Conservation (phyloP, 1,139 yeast species). For the Suhomyces bolitotheri region DNA sequence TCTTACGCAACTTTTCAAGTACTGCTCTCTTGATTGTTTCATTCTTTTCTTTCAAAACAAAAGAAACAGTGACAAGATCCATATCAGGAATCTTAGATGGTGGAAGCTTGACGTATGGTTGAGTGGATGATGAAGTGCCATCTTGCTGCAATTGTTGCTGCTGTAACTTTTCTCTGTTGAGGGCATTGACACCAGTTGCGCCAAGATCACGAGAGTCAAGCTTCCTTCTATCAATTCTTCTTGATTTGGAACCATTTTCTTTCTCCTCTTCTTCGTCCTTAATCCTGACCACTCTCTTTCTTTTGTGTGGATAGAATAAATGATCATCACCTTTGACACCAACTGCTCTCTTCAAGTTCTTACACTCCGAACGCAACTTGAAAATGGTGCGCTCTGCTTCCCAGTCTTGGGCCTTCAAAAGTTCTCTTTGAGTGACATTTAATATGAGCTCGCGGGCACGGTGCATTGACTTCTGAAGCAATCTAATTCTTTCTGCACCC, state of each 20-base stretch:
- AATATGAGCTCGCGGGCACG: slow-evolving; percentile 72
- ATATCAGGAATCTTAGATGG: slow-evolving; percentile 92
- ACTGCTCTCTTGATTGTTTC: slow-evolving; percentile 79
- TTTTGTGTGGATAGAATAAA: slow-evolving; percentile 75
- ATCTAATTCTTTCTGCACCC: slow-evolving; percentile 80
- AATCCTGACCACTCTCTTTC: slow-evolving; percentile 53
- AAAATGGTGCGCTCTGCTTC: slow-evolving; percentile 65
- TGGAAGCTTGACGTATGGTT: slow-evolving; percentile 84
- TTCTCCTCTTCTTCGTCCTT: slow-evolving; percentile 40
- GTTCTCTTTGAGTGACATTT: slow-evolving; percentile 74
- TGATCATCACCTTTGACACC: slow-evolving; percentile 86
- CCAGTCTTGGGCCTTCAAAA: slow-evolving; percentile 56
- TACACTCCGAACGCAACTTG: slow-evolving; percentile 69
- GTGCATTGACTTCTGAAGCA: slow-evolving; percentile 73
- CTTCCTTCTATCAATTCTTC: slow-evolving; percentile 27
- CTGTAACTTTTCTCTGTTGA: slow-evolving; percentile 21
- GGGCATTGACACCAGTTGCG: slow-evolving; percentile 16
- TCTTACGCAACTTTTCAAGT: slow-evolving; percentile 72
- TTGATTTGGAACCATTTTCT: slow-evolving; percentile 18
- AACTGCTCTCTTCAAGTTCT: slow-evolving; percentile 68
- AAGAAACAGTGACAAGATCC: slow-evolving; percentile 81
- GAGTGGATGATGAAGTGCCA: slow-evolving; percentile 46
- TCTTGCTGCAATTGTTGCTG: slow-evolving; percentile 22
- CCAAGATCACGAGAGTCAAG: slow-evolving; percentile 22
- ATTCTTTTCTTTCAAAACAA: slow-evolving; percentile 73